Evolutionary conservation across 176 grass and related monocot species (phyloP).

Genomic region (Dactylis glomerata): DNA sequence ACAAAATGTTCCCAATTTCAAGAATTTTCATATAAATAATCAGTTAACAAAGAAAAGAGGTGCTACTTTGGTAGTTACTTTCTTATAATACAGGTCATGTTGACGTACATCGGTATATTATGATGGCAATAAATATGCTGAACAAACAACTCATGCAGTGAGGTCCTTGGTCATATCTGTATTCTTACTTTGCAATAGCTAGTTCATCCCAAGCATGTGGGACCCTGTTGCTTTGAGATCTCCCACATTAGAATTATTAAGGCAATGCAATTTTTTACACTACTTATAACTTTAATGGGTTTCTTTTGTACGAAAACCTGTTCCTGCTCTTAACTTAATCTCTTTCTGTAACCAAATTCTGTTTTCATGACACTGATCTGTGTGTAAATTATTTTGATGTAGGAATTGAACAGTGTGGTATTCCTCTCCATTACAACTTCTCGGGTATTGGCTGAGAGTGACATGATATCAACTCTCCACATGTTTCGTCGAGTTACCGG

Average conservation of each 20-base stretch:
- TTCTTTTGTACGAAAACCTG: not conserved
- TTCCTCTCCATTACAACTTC: constrained; percentile 67
- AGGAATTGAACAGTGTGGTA: constrained; percentile 75
- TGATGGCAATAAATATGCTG: not conserved
- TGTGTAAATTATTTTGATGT: constrained; percentile 26
- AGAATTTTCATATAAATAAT: not conserved
- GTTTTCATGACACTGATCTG: constrained; percentile 11
- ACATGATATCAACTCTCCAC: constrained; percentile 58
- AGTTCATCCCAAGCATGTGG: not conserved
- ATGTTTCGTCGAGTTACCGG: constrained; percentile 62
- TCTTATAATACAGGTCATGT: not conserved
- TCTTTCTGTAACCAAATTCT: constrained; percentile 8
- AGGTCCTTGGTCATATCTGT: not conserved
- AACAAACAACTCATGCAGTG: not conserved
- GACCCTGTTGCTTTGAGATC: not conserved
- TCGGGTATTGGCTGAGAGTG: constrained; percentile 61
- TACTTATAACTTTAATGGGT: not conserved
- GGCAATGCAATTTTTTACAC: not conserved
- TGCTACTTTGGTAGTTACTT: not conserved
- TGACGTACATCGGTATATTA: not conserved
- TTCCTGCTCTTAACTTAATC: not conserved
- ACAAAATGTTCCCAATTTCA: not conserved
- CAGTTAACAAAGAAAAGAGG: not conserved
- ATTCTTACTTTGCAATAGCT: not conserved
- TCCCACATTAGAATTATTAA: not conserved